phyloP scores from a whole-genome alignment of 371 early-diverging fungal genomes.

The Apophysomyces variabilis region DNA sequence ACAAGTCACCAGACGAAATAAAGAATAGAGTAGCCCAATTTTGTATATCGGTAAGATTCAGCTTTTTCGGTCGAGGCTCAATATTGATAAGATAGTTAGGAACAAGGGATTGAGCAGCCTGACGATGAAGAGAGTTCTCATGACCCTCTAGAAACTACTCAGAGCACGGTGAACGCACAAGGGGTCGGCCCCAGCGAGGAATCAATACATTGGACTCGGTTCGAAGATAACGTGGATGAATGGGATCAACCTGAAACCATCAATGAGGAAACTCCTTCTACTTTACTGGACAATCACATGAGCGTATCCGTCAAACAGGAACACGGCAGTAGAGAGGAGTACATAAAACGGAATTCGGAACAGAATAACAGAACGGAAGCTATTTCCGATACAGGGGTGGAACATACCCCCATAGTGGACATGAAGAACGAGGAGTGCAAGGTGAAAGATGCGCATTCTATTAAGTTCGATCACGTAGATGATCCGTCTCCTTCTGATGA shows the following conservation, averaged over 20 bases:
- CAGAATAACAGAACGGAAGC: neutral
- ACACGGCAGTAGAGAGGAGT: neutral
- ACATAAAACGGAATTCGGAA: neutral
- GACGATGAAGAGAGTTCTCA: neutral
- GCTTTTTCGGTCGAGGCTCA: neutral
- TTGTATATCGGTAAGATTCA: conserved; percentile 15
- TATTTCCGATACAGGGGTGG: neutral
- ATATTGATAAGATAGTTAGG: neutral
- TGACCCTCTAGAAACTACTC: neutral
- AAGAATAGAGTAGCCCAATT: conserved; percentile 10
- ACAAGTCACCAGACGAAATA: conserved; percentile 11
- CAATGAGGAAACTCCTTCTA: neutral
- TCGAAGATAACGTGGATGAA: neutral
- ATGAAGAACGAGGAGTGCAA: neutral
- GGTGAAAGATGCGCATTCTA: neutral
- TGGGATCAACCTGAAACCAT: neutral
- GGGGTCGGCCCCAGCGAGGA: neutral
- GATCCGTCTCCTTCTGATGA: neutral
- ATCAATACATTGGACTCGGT: neutral
- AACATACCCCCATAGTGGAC: neutral
- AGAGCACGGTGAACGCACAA: neutral
- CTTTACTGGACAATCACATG: too few species aligned
- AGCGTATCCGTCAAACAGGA: neutral
- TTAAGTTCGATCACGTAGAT: neutral
- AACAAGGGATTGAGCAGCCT: neutral